A percentile compares a stretch with the other conserved stretches of the same genome.
These are phyloP conservation scores for Porpolomopsis calyptriformis DNA, from an alignment of 768 basidiomycete species.

Conservation along the genomic window DNA sequence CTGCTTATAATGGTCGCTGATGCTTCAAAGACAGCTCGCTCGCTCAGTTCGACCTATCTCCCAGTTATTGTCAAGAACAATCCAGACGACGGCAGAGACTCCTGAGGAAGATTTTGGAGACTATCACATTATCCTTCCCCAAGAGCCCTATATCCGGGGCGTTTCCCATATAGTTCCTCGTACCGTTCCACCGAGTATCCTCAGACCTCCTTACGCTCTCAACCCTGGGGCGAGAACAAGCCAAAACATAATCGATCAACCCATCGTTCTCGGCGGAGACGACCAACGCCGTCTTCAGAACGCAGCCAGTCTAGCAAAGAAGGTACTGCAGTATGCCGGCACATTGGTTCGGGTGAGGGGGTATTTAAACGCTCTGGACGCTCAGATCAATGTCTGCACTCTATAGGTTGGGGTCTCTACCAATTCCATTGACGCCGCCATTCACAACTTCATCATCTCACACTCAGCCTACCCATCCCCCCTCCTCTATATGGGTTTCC, in stretches of 20 bases:
- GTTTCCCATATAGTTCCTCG: constrained; percentile 50
- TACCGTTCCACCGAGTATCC: constrained; percentile 45
- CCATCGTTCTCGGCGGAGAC: constrained; percentile 36
- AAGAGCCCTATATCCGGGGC: constrained; percentile 55
- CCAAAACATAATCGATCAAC: neutral
- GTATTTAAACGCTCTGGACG: neutral
- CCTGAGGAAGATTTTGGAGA: constrained; percentile 31
- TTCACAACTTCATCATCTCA: constrained; percentile 62
- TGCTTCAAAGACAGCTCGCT: neutral
- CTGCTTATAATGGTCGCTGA: too few species aligned
- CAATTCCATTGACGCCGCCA: constrained; percentile 53
- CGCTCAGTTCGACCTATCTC: neutral
- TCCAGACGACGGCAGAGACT: neutral
- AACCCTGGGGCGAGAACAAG: neutral
- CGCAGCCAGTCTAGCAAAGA: constrained; percentile 46
- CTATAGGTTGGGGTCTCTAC: constrained; percentile 63
- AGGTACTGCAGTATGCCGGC: constrained; percentile 45
- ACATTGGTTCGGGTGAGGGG: constrained; percentile 40
- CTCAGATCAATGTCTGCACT: neutral
- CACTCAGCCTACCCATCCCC: constrained; percentile 82
- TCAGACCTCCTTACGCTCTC: constrained; percentile 44
- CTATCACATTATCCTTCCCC: constrained; percentile 54
- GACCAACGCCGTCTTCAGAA: constrained; percentile 42
- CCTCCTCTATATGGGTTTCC: constrained; percentile 63
- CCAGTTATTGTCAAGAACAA: neutral